Conservation (phyloP, 108 stramenopile genomes). For the Chaetoceros muelleri region DNA sequence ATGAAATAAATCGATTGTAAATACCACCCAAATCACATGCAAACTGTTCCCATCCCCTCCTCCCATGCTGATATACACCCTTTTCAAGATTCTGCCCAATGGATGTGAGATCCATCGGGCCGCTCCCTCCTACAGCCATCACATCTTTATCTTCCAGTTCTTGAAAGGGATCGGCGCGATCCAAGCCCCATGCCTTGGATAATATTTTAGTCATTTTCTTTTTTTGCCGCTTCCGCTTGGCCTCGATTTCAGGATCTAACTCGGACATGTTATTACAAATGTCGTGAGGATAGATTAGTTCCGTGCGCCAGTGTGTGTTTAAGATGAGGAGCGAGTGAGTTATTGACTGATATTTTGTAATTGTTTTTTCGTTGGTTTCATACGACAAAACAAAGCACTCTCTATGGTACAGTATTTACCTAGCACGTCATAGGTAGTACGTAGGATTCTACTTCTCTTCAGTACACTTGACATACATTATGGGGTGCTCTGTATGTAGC, state of each 20-base stretch:
- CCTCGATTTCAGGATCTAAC: slow-evolving; percentile 37
- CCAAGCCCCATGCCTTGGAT: slow-evolving; percentile 55
- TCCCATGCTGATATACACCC: slow-evolving; percentile 45
- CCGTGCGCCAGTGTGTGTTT: no score
- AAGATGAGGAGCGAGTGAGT: no score
- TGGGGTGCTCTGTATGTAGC: no score
- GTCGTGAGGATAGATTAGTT: no score
- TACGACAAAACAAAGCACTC: no score
- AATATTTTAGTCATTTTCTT: slow-evolving; percentile 68
- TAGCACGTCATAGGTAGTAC: no score
- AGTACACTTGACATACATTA: no score
- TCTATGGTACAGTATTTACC: no score
- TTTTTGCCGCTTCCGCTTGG: slow-evolving; percentile 50
- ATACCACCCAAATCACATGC: slow-evolving; percentile 70
- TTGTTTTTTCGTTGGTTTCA: no score
- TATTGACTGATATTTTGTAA: no score
- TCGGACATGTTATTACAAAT: no score
- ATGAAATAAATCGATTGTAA: slow-evolving; percentile 56
- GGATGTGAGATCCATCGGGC: slow-evolving; percentile 29
- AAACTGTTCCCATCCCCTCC: slow-evolving; percentile 74
- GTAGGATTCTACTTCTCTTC: no score
- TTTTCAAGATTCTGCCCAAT: slow-evolving; percentile 66
- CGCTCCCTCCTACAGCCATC: slow-evolving; percentile 3
- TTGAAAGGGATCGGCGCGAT: slow-evolving; percentile 56
- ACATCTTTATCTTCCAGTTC: slow-evolving; percentile 11